Base-by-base conservation (phyloP, 441 rosid genomes). In the Eugenia klotzschiana region DNA sequence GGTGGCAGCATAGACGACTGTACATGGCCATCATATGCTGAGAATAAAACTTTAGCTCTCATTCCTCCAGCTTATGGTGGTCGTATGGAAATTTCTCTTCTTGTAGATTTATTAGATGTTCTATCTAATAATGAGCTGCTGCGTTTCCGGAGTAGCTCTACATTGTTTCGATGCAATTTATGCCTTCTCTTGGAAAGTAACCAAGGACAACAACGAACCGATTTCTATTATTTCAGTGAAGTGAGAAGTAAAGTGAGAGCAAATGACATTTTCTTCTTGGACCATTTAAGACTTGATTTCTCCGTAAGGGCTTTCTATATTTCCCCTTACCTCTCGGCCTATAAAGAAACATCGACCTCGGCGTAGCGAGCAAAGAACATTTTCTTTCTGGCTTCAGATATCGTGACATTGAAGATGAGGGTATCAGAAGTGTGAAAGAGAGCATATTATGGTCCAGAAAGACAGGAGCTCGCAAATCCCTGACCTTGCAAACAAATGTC, bases 1-100 rank as follows among this genome's bases (percentile, higher is more conserved):
- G 2, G n/a, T 0, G 11, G 46, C 7, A 1, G 46, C 43, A 0
- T 33, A n/a, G 77, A 64, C 46, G 1, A 33, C 46, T 1, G 2
- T 20, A 33, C 25, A 33, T 18, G 25, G 77, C 33, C 77, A 18
- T 20, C 74, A 0, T 64, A 33, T 29, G 43, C 74, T 43, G 33
- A 18, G 43, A 18, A 33, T 64, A 64, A 64, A 18, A 60, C n/a
- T 4, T 33, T 4, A 18, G 74, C 74, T 37, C 74, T 18, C 74
- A 13, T 18, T 64, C 74, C 74, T 10, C 43, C 2, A 2, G 43
- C n/a, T 64, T 18, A 20, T 64, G 77, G n/a, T 18, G n/a, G 4
- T 64, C n/a, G 1, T 64, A 8, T 64, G 77, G 46, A 33, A 33
- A 60, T 8, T 18, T 64, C 1, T 33, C 77, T 52, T 18, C n/a